A percentile compares a stretch with the other conserved stretches of the same genome.
Conservation (phyloP, 495 filamentous ascomycete genomes). For the Neurospora discreta region DNA sequence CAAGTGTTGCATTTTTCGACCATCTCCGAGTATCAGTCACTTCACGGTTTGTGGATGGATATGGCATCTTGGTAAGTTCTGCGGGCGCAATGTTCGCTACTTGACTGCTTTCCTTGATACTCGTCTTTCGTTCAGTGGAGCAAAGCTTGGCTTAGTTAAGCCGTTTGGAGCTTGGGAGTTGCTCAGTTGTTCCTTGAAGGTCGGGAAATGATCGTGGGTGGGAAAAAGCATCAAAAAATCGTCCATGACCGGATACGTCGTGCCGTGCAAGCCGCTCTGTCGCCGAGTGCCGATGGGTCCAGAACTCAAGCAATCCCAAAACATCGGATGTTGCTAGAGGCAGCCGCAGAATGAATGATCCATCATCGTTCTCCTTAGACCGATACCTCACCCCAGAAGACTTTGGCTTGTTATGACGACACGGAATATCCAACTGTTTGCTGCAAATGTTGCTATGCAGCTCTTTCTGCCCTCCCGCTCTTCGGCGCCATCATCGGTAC, state of each 20-base stretch:
- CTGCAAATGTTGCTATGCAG: background rate
- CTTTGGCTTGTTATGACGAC: background rate
- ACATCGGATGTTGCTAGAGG: background rate
- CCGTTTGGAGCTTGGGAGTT: too few species aligned
- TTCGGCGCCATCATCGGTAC: background rate
- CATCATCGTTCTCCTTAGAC: accelerated
- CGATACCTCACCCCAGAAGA: background rate
- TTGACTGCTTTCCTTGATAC: background rate
- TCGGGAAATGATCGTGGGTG: background rate
- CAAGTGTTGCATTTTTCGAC: too few species aligned
- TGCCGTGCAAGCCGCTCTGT: background rate
- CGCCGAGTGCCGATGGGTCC: background rate
- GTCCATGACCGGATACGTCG: background rate
- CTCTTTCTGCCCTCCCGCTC: background rate
- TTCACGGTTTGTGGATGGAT: background rate
- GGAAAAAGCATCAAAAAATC: background rate
- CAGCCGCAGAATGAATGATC: background rate
- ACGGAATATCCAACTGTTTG: background rate
- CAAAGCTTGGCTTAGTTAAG: background rate
- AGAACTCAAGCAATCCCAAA: background rate
- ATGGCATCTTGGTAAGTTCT: background rate
- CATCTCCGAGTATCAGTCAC: too few species aligned
- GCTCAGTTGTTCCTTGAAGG: background rate
- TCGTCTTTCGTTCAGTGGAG: background rate
- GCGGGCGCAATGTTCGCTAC: background rate